These are phyloP conservation scores for Jaltomata sinuosa DNA, from an alignment of 257 asterid species.

Conservation along the genomic window DNA sequence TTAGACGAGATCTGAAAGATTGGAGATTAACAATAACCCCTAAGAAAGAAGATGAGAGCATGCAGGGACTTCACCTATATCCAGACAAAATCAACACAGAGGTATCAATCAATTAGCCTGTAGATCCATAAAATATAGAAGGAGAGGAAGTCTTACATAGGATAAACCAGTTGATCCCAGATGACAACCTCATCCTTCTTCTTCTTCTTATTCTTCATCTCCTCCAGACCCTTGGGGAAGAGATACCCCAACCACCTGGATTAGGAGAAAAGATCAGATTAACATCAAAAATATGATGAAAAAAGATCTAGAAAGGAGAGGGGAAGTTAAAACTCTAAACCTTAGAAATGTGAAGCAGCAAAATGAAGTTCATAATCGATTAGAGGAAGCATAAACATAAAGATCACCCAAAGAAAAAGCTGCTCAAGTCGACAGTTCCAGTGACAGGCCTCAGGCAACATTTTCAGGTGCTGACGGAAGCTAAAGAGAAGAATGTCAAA, in stretches of 20 bases:
- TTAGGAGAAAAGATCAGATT: background rate
- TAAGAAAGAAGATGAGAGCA: background rate
- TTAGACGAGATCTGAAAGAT: background rate
- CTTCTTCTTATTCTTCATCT: no score
- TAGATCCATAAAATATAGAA: background rate
- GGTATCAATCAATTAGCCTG: background rate
- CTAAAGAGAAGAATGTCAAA: background rate
- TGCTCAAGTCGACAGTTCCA: background rate
- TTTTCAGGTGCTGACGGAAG: background rate
- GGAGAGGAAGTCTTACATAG: background rate
- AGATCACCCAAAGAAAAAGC: background rate
- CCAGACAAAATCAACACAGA: background rate
- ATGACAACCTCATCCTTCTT: background rate
- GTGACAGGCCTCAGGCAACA: background rate
- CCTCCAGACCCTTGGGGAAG: background rate
- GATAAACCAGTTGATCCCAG: background rate
- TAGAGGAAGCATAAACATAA: background rate
- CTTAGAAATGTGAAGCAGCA: background rate
- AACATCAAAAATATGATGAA: background rate
- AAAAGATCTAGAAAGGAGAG: background rate
- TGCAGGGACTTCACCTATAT: background rate
- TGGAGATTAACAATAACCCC: background rate
- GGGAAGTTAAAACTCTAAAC: background rate
- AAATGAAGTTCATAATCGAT: background rate
- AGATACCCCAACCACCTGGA: background rate